phyloP scores from a whole-genome alignment of 1,284 basidiomycete species.

The Xerocomus cyaneibrunnescens region DNA sequence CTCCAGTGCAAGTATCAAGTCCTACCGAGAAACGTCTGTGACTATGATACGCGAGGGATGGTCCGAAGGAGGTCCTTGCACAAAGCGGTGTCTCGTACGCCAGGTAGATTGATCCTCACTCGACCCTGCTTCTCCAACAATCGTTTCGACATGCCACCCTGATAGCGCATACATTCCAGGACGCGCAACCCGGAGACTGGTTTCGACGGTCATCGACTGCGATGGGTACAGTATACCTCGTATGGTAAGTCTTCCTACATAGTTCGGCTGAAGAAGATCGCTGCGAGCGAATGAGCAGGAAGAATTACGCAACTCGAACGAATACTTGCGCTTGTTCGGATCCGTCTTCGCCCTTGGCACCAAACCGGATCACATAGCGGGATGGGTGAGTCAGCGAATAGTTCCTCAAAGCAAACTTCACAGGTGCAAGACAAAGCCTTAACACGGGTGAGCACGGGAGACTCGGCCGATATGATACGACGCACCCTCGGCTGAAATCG shows the following conservation, averaged over 20 bases:
- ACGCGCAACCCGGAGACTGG: constrained; percentile 55
- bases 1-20: neutral
- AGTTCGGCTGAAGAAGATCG: constrained; percentile 49
- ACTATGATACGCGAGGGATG: constrained; percentile 48
- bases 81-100: constrained; percentile 48
- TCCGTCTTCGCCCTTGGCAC: constrained; percentile 19
- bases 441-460: constrained; percentile 11
- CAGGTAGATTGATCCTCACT: constrained; percentile 20
- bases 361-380: constrained; percentile 54
- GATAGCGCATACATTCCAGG: constrained; percentile 66
- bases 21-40: constrained; percentile 28
- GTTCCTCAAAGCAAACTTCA: constrained; percentile 66
- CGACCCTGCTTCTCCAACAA: constrained; percentile 46
- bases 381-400: constrained; percentile 59
- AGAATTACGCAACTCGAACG: neutral
- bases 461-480: neutral
- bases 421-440: constrained; percentile 59
- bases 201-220: constrained; percentile 42
- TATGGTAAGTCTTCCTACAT: constrained; percentile 59
- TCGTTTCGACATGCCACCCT: constrained; percentile 64
- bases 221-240: constrained; percentile 55
- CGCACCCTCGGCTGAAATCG: constrained; percentile 67
- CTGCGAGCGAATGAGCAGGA: constrained; percentile 29
- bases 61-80: constrained; percentile 45
- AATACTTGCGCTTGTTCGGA: constrained; percentile 40